Conservation (phyloP, 306 rosid genomes). For the Glycine latifolia region DNA sequence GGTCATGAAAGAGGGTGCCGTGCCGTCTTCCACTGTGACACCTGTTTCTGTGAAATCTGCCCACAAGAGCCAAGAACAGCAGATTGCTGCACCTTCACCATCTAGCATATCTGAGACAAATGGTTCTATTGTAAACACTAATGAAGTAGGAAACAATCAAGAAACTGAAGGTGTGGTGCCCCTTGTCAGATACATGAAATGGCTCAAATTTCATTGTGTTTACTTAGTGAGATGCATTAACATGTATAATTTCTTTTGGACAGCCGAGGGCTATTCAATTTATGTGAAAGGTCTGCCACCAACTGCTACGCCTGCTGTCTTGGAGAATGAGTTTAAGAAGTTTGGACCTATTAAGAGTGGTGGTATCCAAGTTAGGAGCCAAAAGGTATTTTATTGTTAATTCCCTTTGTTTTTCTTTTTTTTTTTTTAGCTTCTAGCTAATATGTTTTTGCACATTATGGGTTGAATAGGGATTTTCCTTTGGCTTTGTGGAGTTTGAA, state of each 20-base stretch:
- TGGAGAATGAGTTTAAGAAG: constrained; percentile 80
- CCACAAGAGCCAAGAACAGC: constrained; percentile 60
- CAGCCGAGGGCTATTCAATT: constrained; percentile 88
- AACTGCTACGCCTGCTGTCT: constrained; percentile 54
- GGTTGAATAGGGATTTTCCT: constrained; percentile 73
- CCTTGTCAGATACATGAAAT: background rate
- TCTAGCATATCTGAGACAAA: constrained; percentile 49
- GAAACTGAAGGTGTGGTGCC: constrained; percentile 69
- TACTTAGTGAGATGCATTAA: background rate
- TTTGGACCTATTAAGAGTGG: constrained; percentile 83
- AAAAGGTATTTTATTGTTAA: constrained; percentile 58
- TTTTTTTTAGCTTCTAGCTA: background rate
- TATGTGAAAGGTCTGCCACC: constrained; percentile 66
- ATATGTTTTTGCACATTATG: constrained; percentile 12
- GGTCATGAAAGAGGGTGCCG: constrained; percentile 65
- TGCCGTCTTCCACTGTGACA: constrained; percentile 47
- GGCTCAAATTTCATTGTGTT: background rate
- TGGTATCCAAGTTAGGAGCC: constrained; percentile 81
- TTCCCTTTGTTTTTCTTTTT: background rate
- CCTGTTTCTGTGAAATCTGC: constrained; percentile 54
- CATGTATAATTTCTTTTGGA: constrained; percentile 18
- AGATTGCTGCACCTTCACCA: constrained; percentile 55
- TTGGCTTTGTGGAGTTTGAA: constrained; percentile 92
- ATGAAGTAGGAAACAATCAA: constrained; percentile 57
- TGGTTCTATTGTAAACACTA: constrained; percentile 45